phyloP scores from a whole-genome alignment of 371 early-diverging fungal species.

The Mucor plumbeus region DNA sequence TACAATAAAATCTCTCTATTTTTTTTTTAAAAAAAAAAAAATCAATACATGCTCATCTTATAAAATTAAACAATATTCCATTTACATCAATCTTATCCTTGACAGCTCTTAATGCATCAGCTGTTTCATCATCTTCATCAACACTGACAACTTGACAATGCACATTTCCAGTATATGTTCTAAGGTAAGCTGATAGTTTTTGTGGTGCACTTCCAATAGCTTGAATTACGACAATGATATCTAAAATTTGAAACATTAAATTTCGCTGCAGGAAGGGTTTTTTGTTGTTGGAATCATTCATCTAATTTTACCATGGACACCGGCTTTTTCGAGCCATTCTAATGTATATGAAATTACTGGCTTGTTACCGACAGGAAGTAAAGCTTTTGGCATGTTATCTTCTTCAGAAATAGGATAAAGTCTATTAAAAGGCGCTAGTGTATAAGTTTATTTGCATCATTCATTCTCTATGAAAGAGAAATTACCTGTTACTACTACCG shows the following conservation, averaged over 20 bases:
- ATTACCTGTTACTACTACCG: conserved; percentile 71
- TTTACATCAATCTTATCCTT: conserved; percentile 80
- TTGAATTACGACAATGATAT: conserved; percentile 81
- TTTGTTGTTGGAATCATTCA: not conserved
- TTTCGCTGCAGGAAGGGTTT: too few relatives aligned
- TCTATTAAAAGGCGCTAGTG: conserved; percentile 34
- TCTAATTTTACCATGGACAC: conserved; percentile 72
- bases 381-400: conserved; percentile 85
- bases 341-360: conserved; percentile 92
- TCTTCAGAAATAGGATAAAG: conserved; percentile 85
- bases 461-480: too few relatives aligned
- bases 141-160: conserved; percentile 65
- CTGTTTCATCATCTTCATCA: conserved; percentile 82
- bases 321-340: conserved; percentile 91
- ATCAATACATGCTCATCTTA: not conserved
- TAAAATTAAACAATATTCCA: not conserved
- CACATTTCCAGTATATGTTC: conserved; percentile 72
- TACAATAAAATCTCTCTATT: conserved; percentile 87
- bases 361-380: conserved; percentile 91
- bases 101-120: conserved; percentile 82
- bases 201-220: conserved; percentile 44
- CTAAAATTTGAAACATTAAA: conserved; percentile 37
- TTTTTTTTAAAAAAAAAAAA: too few relatives aligned
- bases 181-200: conserved; percentile 73
- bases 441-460: too few relatives aligned